Conservation (phyloP, 345 rosid species). For the Clausena lansium region DNA sequence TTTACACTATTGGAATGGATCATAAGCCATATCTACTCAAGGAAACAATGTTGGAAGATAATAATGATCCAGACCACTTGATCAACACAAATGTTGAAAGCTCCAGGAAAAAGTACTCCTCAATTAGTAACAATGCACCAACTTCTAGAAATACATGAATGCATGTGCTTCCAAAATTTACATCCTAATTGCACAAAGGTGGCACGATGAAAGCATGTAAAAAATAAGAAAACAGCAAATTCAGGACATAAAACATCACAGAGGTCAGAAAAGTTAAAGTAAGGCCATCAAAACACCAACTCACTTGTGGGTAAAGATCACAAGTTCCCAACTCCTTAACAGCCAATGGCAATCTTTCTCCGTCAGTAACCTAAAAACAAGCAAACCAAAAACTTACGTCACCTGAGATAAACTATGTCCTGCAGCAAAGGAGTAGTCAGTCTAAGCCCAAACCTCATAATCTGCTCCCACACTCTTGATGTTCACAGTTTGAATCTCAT, state of each 20-base stretch:
- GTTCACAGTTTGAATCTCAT: conserved; percentile 98
- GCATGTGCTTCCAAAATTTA: conserved; percentile 17
- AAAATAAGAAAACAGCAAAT: not conserved
- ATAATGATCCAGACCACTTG: not conserved
- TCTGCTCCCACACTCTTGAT: conserved; percentile 96
- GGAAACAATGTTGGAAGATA: not conserved
- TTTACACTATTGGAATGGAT: not conserved
- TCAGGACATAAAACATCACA: not conserved
- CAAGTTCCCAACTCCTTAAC: conserved; percentile 99
- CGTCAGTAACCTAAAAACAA: conserved; percentile 77
- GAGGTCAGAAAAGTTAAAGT: conserved; percentile 9
- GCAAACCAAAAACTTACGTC: conserved; percentile 15
- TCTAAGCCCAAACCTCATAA: conserved; percentile 64
- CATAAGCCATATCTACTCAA: not conserved
- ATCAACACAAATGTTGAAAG: not conserved
- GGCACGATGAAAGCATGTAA: not conserved
- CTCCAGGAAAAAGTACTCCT: not conserved
- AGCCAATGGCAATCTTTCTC: conserved; percentile 96
- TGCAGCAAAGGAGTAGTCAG: conserved; percentile 5
- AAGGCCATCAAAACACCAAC: conserved; percentile 27
- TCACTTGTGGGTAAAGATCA: conserved; percentile 99
- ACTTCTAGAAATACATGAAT: conserved; percentile 6
- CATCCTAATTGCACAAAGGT: conserved; percentile 1
- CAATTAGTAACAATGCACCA: not conserved
- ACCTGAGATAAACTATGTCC: conserved; percentile 16